phyloP scores from a whole-genome alignment of 2,329 filamentous ascomycete genomes.

The Ophiocordyceps robertsii region DNA sequence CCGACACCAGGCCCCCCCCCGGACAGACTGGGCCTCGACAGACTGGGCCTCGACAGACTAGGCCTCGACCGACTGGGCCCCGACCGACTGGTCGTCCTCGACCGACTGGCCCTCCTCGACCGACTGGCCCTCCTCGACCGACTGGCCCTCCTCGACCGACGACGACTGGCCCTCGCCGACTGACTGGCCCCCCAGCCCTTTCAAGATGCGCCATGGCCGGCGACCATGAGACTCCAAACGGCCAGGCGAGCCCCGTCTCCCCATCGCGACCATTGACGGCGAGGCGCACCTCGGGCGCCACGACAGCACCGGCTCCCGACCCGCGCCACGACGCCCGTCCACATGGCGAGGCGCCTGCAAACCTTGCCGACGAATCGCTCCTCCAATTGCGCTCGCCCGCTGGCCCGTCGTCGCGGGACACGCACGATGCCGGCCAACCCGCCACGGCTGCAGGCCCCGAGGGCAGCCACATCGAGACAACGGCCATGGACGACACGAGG shows the following conservation, averaged over 20 bases:
- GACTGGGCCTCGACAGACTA: no score
- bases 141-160: no score
- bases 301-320: neutral
- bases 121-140: no score
- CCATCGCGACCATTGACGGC: slow-evolving; percentile 11
- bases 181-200: neutral
- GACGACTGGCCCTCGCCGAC: no score
- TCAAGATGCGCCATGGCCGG: slow-evolving; percentile 23
- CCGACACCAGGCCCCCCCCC: no score
- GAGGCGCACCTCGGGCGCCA: slow-evolving; percentile 10
- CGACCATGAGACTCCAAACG: slow-evolving; percentile 14
- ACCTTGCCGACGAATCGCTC: slow-evolving; percentile 4
- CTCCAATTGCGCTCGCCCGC: slow-evolving; percentile 7
- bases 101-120: no score
- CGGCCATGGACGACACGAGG: slow-evolving; percentile 19
- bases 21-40: neutral
- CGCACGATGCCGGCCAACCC: neutral
- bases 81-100: no score
- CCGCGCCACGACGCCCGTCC: neutral
- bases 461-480: slow-evolving; percentile 28
- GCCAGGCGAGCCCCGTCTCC: slow-evolving; percentile 8
- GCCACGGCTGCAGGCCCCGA: slow-evolving; percentile 11
- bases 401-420: slow-evolving; percentile 6
- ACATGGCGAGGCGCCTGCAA: neutral
- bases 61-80: no score